These are phyloP conservation scores for Syncephalastrum contaminatum DNA, from an alignment of 371 early-diverging fungal species.

Conservation along the genomic window DNA sequence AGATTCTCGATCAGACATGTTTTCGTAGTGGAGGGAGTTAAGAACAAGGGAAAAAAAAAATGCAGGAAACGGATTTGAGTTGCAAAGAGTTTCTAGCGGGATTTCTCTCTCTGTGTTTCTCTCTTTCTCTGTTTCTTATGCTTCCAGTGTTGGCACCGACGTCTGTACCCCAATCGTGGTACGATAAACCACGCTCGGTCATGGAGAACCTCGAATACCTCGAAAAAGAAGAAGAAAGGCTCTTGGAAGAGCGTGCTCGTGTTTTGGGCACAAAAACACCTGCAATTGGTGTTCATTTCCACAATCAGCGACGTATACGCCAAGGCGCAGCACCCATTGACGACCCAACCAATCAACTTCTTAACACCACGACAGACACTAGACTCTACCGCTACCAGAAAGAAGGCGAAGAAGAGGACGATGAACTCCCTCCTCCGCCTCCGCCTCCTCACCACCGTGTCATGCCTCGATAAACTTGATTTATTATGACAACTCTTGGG, in stretches of 20 bases:
- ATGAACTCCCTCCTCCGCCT: no score
- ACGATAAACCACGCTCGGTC: slow-evolving; percentile 6
- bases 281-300: not conserved
- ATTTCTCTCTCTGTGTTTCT: not conserved
- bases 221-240: slow-evolving; percentile 11
- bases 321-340: not conserved
- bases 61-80: no score
- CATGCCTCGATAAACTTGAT: not conserved
- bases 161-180: slow-evolving; percentile 14
- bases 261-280: not conserved
- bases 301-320: not conserved
- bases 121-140: not conserved
- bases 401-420: no score
- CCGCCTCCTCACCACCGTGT: not conserved
- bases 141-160: slow-evolving; percentile 13
- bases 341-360: no score
- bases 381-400: no score
- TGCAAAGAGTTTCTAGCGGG: not conserved
- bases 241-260: slow-evolving; percentile 7
- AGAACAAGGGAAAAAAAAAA: not conserved
- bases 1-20: not conserved
- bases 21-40: not conserved
- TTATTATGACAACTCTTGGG: no score
- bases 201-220: slow-evolving; percentile 8
- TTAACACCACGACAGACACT: no score